Evolutionary conservation across 192 early-diverging fungal species (phyloP), one percentile per base, ranked within the genome.

Genomic region (Podila epigama): DNA sequence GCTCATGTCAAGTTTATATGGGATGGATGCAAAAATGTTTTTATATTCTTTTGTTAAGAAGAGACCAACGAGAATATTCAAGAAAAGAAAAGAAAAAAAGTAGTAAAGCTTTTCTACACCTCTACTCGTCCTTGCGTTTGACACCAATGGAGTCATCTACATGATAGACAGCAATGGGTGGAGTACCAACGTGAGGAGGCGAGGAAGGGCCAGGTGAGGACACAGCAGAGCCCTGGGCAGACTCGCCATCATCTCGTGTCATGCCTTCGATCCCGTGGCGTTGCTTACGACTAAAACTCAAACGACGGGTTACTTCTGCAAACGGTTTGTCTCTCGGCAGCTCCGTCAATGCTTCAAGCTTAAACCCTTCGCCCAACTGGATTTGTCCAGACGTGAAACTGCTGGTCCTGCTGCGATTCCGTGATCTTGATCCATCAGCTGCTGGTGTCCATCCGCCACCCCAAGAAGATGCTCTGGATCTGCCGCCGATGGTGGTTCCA

Each of bases 291-390:
- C 63, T 65, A 4, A 65, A 4, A 29, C 60, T 64, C n/a, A 59
- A 33, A 11, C 51, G 48, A 3, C 53, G 44, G 33, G 57, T 56
- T 37, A 75, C 65, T 40, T 81, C 72, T 20, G 65, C 59, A 58
- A 82, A 79, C 7, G 75, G 63, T 56, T 70, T 41, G 58, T 63
- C 56, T 8, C 55, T 57, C 1, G 73, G 58, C 37, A 82, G 51
- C 28, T 71, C 63, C 16, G 84, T 85, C 68, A 85, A 57, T 13
- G 80, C 70, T 42, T 83, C 84, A 11, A 85, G 75, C 41, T 79
- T 77, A 42, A 83, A 81, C 25, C 64, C 58, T 15, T 81, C 82
- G 2, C 65, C 75, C 0, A 57, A 20, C 5, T 48, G 51, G 22
- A 64, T 73, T 31, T 61, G 54, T 52, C 63, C 68, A 12, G 69